Conservation (phyloP, 1,139 yeast species). For the Hansenula sp. region DNA sequence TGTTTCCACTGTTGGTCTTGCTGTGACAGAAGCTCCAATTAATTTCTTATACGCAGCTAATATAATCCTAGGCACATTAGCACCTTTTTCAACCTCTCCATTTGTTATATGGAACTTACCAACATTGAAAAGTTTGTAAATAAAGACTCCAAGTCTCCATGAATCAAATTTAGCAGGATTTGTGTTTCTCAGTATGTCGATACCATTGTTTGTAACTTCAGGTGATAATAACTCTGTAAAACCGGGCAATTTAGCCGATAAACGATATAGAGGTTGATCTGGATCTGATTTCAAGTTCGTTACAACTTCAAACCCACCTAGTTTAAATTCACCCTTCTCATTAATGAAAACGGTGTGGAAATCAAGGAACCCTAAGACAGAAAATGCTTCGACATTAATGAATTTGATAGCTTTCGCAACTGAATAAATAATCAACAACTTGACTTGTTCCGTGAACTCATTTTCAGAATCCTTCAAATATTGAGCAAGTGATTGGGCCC, state of each 20-base stretch:
- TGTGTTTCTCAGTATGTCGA: constrained; percentile 37
- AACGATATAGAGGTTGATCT: constrained; percentile 39
- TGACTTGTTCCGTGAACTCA: constrained; percentile 30
- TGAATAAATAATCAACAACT: constrained; percentile 58
- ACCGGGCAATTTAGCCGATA: constrained; percentile 26
- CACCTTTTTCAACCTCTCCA: constrained; percentile 20
- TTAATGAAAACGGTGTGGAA: constrained; percentile 60
- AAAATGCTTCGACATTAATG: constrained; percentile 59
- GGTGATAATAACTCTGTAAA: constrained; percentile 36
- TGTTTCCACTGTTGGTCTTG: constrained; percentile 46
- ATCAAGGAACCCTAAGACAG: constrained; percentile 64
- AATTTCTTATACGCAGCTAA: constrained; percentile 27
- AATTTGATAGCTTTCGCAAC: constrained; percentile 55
- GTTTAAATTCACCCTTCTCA: constrained; percentile 75
- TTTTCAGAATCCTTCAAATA: constrained; percentile 28
- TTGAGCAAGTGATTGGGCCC: constrained; percentile 55
- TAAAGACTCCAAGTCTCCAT: constrained; percentile 55
- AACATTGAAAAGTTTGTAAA: constrained; percentile 42
- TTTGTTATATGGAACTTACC: constrained; percentile 8
- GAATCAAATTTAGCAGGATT: constrained; percentile 53
- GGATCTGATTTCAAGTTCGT: constrained; percentile 49
- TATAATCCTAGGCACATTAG: constrained; percentile 28
- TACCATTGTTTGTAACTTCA: constrained; percentile 39
- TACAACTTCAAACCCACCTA: constrained; percentile 79
- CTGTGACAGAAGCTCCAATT: constrained; percentile 27